These are phyloP conservation scores for Pestalotiopsis sp. DNA, from an alignment of 2,329 filamentous ascomycete species.

Conservation along the genomic window DNA sequence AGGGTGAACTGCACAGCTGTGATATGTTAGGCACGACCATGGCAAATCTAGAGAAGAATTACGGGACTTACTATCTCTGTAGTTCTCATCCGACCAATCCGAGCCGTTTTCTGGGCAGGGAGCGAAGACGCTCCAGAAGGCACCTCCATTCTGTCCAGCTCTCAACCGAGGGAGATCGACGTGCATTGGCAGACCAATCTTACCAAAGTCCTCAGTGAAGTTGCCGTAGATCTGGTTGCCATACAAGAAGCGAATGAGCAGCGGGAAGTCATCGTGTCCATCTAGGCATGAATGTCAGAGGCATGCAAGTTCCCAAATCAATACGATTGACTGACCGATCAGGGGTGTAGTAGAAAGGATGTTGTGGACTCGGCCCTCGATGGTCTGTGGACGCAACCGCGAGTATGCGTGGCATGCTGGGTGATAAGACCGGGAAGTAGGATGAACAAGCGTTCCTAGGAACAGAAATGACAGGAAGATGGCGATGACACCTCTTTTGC, in stretches of 20 bases:
- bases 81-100: conserved; percentile 75
- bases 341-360: conserved; percentile 49
- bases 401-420: conserved; percentile 22
- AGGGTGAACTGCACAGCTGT: conserved; percentile 64
- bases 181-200: conserved; percentile 68
- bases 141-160: conserved; percentile 73
- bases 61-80: conserved; percentile 39
- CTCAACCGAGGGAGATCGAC: conserved; percentile 79
- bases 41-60: not conserved
- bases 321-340: conserved; percentile 43
- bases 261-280: conserved; percentile 86
- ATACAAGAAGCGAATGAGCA: conserved; percentile 66
- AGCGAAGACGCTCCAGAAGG: conserved; percentile 91
- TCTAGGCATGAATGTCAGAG: conserved; percentile 50
- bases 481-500: conserved; percentile 19
- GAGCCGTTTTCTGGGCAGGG: conserved; percentile 72
- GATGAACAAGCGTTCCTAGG: conserved; percentile 26
- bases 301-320: not conserved
- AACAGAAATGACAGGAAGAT: conserved; percentile 21
- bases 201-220: conserved; percentile 75
- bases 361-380: conserved; percentile 47
- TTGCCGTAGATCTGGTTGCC: conserved; percentile 79
- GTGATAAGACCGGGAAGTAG: conserved; percentile 22
- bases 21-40: conserved; percentile 52
- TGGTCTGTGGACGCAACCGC: conserved; percentile 30